Base-by-base conservation (phyloP, 73 alveolate species). In the Stentor roeselii region DNA sequence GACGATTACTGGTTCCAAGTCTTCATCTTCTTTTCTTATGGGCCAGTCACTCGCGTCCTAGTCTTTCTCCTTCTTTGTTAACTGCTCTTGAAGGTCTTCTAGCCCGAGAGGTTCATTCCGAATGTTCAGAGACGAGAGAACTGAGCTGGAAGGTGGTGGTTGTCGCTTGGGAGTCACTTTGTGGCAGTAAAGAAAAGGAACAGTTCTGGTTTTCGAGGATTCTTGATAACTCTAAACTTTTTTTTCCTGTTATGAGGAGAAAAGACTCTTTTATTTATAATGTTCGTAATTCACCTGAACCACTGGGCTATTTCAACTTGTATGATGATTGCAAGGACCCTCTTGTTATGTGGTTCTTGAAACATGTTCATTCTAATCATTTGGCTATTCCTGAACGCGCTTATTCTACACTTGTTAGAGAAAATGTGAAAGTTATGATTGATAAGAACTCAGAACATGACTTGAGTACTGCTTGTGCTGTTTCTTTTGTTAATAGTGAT, bases 261-360 rank as follows among this genome's bases (percentile, higher is more conserved):
- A 67, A 67, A 67, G 80, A 67, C 37, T 67, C 80, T n/a, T 67
- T 67, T 32, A 21, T 67, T 21, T 67, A 67, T 32, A 67, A 67
- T 67, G 41, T 67, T 1, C 21, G 34, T 1, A 21, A 67, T 11
- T 21, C 0, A 1, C 37, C 80, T 0, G 34, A 67, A 67, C n/a
- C 80, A 1, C 11, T 67, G n/a, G 34, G 2, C 2, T 21, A 32
- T 32, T 67, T 21, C 11, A 67, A 27, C 42, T 32, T 67, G n/a
- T 67, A 67, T 67, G 34, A n/a, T 32, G 37, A 32, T 32, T 67
- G 80, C 34, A 32, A n/a, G 37, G 80, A 67, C 34, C 80, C 80
- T 0, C 37, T 67, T 21, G 21, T 67, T 67, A 21, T 67, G 37
- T 67, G 80, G 80, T 67, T 27, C 41, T 67, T 67, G 42, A 67